Percentiles rank a stretch among this genome's conserved stretches.
Conservation (phyloP, 208 protist species). For the Angomonas deanei region DNA sequence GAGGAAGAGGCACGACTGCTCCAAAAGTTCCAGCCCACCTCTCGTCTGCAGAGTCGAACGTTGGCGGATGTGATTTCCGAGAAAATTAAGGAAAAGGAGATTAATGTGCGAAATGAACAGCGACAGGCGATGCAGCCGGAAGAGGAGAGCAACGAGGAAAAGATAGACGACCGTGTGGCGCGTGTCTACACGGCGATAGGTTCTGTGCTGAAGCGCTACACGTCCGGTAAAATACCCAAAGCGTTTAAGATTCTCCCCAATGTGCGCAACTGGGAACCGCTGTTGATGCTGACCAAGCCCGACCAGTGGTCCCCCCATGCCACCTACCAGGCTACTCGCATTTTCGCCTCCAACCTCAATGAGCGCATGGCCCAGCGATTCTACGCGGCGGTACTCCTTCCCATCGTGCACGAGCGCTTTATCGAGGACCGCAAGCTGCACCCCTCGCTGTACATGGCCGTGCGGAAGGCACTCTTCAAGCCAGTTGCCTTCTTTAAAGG, state of each 20-base stretch:
- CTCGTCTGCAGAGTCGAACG: slow-evolving; percentile 82
- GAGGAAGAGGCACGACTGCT: slow-evolving; percentile 86
- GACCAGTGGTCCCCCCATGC: slow-evolving; percentile 94
- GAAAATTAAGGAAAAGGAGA: slow-evolving; percentile 86
- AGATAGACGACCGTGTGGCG: slow-evolving; percentile 78
- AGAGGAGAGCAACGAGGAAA: slow-evolving; percentile 14
- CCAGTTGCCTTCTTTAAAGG: slow-evolving; percentile 99
- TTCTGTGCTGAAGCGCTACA: slow-evolving; percentile 92
- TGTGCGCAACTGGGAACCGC: slow-evolving; percentile 96
- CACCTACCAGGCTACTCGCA: slow-evolving; percentile 92
- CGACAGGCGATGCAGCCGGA: slow-evolving; percentile 5
- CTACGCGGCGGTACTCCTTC: slow-evolving; percentile 97
- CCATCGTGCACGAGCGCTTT: slow-evolving; percentile 85
- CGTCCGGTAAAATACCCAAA: slow-evolving; percentile 98
- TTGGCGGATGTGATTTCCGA: slow-evolving; percentile 90
- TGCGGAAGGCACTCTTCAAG: slow-evolving; percentile 98
- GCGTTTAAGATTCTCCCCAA: slow-evolving; percentile 98
- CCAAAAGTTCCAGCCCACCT: slow-evolving; percentile 82
- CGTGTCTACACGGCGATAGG: slow-evolving; percentile 94
- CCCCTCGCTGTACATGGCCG: slow-evolving; percentile 97
- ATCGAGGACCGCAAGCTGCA: slow-evolving; percentile 92
- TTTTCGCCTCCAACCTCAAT: slow-evolving; percentile 97
- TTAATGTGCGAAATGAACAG: slow-evolving; percentile 15
- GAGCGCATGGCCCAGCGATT: slow-evolving; percentile 96
- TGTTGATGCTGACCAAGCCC: slow-evolving; percentile 95